Base-by-base conservation (phyloP, 768 basidiomycete species). In the Xerocomus potaroensis region DNA sequence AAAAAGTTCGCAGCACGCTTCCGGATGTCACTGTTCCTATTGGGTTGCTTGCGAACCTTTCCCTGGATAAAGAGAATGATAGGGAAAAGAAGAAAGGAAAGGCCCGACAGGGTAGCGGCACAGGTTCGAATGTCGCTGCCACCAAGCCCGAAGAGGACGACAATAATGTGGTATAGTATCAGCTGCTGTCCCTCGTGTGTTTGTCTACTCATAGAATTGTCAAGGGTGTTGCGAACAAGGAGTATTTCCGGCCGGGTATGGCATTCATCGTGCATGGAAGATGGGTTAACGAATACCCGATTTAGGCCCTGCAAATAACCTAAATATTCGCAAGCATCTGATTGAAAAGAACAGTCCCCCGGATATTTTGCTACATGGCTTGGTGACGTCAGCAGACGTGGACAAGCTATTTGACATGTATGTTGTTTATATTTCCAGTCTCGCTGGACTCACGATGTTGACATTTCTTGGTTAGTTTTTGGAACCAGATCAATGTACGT, bases 321-420 rank as follows among this genome's bases (percentile, higher is more conserved):
- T 90, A 34, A 74, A 67, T 15, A 80, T 84, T 41, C 77, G 88
- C 8, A 83, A 83, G 45, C 72, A 75, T 22, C 64, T 89, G 57
- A 88, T 90, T 37, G 87, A 89, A 57, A 81, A 78, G 48, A 84
- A 87, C 53, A 84, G 78, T 54, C 84, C 87, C 1, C 89, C 89
- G 0, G 88, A 90, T 56, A 89, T 92, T 46, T 60, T 91, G 33
- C 77, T 88, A 2, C 88, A 90, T 54, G 86, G 86, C 9, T 67
- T 92, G 18, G 86, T 92, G 29, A 81, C 80, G 1, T 78, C 84
- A 0, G 78, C 79, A 38, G 89, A 91, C 50, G 87, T 91, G 3
- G 84, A 90, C 48, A 83, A 83, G 53, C 66, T 92, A n/a, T 92
- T 91, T 54, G 75, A 87, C 27, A 87, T 91, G 86, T 89, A 55